Base-by-base conservation (phyloP, 2,329 filamentous ascomycete species). In the Epicoccum nigrum region DNA sequence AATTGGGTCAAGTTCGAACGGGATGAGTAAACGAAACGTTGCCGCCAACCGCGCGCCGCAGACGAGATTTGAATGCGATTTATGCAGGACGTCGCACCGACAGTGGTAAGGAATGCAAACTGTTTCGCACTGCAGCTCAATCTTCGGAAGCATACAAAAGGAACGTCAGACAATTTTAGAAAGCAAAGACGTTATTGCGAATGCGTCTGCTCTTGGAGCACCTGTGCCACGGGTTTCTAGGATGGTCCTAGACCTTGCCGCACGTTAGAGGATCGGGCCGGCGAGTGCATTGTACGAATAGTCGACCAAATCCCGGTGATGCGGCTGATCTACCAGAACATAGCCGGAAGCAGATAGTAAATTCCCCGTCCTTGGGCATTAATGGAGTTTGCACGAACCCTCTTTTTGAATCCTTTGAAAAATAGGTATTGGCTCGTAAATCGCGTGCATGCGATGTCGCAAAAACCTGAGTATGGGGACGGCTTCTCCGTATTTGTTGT, bases 401-500 rank as follows among this genome's bases (percentile, higher is more conserved):
- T 12, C 17, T 42, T 43, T 32, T 38, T 46, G 31, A 43, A 16
- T 33, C 12, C 11, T 28, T 9, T 33, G 32, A 33, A 40, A 19
- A 25, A 20, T 34, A 17, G 27, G 27, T 17, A 30, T 34, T 28
- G 21, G 49, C 33, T 21, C 9, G 25, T 38, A 20, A 52, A 43
- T 33, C 43, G 49, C 47, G 39, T 34, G 21, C n/a, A 30, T 33
- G 38, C 33, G 28, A 47, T 40, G 28, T 39, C 17, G 28, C 17
- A 39, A 52, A 52, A 16, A 43, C 38, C 32, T 44, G 49, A 43
- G 28, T 7, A 39, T 19, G 41, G 28, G 37, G 21, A 43, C 20
- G 21, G 17, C 20, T 39, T 30, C 38, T 39, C 21, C 59, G 52
- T 61, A 64, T 66, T 69, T 60, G 68, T 69, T 69, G 60, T 59